These are phyloP conservation scores for Candida orba DNA, from an alignment of 805 yeast genomes.

Conservation along the genomic window DNA sequence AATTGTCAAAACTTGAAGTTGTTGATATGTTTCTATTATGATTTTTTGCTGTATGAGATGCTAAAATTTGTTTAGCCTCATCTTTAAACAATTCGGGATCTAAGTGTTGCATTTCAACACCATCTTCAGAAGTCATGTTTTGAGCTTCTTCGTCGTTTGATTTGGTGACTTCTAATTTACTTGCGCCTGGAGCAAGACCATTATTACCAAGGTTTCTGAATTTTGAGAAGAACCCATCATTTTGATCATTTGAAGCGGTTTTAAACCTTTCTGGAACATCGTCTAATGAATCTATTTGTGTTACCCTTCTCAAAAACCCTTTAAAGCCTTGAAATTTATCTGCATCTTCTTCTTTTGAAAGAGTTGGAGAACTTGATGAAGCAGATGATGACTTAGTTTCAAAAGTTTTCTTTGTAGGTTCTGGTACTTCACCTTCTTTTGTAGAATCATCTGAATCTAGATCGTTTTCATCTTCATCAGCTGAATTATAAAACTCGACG, in stretches of 20 bases:
- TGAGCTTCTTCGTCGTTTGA: conserved; percentile 30
- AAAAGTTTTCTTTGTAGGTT: too few species aligned
- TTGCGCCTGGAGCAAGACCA: conserved; percentile 31
- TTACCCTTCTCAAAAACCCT: conserved; percentile 15
- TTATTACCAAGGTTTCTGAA: conserved; percentile 25
- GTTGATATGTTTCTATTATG: neutral
- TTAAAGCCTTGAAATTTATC: conserved; percentile 10
- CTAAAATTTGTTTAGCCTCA: conserved; percentile 50
- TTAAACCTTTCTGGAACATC: conserved; percentile 8
- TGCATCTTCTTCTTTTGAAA: conserved; percentile 7
- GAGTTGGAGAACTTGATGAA: neutral
- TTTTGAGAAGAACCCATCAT: conserved; percentile 23
- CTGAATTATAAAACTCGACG: conserved; percentile 12
- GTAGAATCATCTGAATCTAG: conserved; percentile 7
- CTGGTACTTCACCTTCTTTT: too few species aligned
- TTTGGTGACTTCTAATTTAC: conserved; percentile 10
- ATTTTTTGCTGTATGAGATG: conserved; percentile 29
- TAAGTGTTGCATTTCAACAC: conserved; percentile 39
- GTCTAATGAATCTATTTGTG: conserved; percentile 16
- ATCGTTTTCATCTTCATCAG: conserved; percentile 12
- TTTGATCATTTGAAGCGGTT: conserved; percentile 17
- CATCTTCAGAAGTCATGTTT: conserved; percentile 23
- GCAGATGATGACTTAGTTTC: neutral
- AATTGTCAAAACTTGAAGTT: conserved; percentile 5
- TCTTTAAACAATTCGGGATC: conserved; percentile 36